Conservation (phyloP, 441 rosid genomes). For the Arabidopsis hybrid region DNA sequence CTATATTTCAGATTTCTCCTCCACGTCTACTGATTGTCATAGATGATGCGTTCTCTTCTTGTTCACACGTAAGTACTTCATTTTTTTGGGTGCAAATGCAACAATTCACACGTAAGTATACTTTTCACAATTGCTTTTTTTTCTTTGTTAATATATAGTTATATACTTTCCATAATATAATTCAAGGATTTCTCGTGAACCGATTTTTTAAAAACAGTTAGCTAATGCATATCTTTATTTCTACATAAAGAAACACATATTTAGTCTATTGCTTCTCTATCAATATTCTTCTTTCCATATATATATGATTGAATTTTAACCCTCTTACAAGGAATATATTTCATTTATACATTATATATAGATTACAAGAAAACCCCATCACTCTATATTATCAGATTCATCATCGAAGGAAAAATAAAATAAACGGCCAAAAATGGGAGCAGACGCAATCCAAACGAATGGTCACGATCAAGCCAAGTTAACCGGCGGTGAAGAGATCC, state of each 20-base stretch:
- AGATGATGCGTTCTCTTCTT: conserved; percentile 10
- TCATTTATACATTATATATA: conserved; percentile 13
- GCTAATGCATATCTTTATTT: conserved; percentile 34
- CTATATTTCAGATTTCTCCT: conserved; percentile 10
- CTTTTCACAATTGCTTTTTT: no score
- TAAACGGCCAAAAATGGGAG: conserved; percentile 37
- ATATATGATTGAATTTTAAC: conserved; percentile 16
- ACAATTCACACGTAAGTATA: no score
- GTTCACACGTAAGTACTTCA: conserved; percentile 20
- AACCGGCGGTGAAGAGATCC: conserved; percentile 39
- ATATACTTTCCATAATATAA: conserved; percentile 1
- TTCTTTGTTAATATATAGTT: no score
- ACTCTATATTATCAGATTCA: background rate
- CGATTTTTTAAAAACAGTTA: conserved; percentile 3
- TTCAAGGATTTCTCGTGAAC: background rate
- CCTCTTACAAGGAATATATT: conserved; percentile 15
- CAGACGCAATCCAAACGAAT: conserved; percentile 42
- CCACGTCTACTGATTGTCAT: conserved; percentile 18
- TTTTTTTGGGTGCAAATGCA: no score
- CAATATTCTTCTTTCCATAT: conserved; percentile 10
- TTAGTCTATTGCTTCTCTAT: conserved; percentile 1
- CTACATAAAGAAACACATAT: conserved; percentile 34
- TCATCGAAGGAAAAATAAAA: background rate
- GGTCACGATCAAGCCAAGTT: conserved; percentile 31
- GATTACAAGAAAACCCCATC: conserved; percentile 33